Evolutionary conservation across 495 filamentous ascomycete genomes (phyloP).

Genomic region (Neurospora hispaniola): DNA sequence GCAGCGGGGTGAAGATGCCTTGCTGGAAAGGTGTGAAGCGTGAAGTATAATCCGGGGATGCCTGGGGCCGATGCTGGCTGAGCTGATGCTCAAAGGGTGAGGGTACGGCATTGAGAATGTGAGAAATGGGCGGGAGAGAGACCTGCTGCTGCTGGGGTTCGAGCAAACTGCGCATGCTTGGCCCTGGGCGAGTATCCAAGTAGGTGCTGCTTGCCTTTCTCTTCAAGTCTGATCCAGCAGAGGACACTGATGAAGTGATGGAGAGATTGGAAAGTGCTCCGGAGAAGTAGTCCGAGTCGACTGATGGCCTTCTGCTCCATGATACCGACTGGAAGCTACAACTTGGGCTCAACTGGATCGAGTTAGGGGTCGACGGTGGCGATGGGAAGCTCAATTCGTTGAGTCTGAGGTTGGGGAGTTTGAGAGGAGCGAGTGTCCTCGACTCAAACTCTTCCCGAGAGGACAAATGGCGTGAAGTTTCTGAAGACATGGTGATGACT

Average conservation of each 20-base stretch:
- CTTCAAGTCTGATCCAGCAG: not conserved
- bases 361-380: not conserved
- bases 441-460: not conserved
- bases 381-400: not conserved
- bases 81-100: not conserved
- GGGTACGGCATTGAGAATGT: constrained; percentile 5
- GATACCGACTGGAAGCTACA: not conserved
- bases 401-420: not conserved
- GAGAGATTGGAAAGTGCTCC: not conserved
- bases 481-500: not conserved
- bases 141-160: not conserved
- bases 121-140: constrained; percentile 9
- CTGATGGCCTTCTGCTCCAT: not conserved
- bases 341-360: not conserved
- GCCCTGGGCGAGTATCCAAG: not conserved
- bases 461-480: not conserved
- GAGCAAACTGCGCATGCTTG: not conserved
- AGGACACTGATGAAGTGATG: not conserved
- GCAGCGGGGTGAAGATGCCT: not conserved
- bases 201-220: not conserved
- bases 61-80: not conserved
- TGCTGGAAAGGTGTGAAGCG: not conserved
- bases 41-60: not conserved
- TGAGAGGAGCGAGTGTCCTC: not conserved
- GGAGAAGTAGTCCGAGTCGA: not conserved